Evolutionary conservation across 2,329 filamentous ascomycete genomes (phyloP), one percentile per base, ranked within the genome.

Genomic region (Lojkania enalia): DNA sequence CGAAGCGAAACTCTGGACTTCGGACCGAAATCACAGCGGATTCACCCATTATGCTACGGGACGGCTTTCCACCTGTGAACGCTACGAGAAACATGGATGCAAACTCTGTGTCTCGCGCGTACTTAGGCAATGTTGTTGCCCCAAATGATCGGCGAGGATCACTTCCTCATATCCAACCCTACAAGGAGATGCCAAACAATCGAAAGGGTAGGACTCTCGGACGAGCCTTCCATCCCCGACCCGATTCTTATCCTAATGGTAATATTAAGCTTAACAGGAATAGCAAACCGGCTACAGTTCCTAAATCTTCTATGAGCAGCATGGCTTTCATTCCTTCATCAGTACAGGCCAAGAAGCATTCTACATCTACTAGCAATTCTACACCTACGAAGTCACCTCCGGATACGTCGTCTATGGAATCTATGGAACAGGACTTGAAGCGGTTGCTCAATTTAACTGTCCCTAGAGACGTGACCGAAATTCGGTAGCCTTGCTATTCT

Each of bases 1-100:
- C 67, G 4, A 63, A 68, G 35, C 71, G 70, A 23, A 70, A 72
- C 20, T 76, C 74, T 21, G 62, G 65, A 38, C 64, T 76, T 7
- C 71, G 73, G 13, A 73, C 74, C 21, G 71, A 75, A 44, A 58
- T 74, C 31, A 67, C 60, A 7, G 60, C 64, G 11, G 60, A 64
- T 41, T 66, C 64, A 18, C 61, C 66, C 7, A 35, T 58, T 13
- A 42, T 60, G 14, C 43, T 53, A 14, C 61, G 62, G 30, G 51
- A 44, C 30, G 44, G 48, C 3, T 65, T 66, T 42, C 49, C 61
- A 19, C 49, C 58, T 35, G 46, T 61, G 20, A 33, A 16, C 15
- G 33, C 16, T 21, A 5, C 52, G 15, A 39, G 39, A 15, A 47
- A 49, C 13, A 53, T 55, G 36, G 58, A 62, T 31, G 46, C 57